A percentile compares a stretch with the other conserved stretches of the same genome.
phyloP scores from a whole-genome alignment of 495 filamentous ascomycete species.

The Aspergillus saccharolyticus region DNA sequence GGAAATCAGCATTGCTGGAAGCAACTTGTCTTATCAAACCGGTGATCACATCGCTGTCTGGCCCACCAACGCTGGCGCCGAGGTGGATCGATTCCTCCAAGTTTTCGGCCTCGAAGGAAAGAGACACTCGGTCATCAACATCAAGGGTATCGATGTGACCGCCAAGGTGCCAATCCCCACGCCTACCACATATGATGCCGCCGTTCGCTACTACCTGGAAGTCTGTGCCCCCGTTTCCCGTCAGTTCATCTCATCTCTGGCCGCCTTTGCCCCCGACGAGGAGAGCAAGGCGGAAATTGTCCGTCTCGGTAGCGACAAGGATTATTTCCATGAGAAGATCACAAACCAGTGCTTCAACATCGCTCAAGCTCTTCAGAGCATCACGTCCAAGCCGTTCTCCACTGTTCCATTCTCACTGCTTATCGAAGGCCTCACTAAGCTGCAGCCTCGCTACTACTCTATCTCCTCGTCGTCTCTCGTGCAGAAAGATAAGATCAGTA shows the following conservation, averaged over 20 bases:
- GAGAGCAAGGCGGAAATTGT: conserved; percentile 77
- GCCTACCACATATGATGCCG: conserved; percentile 93
- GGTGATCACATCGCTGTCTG: conserved; percentile 97
- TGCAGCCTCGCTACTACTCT: conserved; percentile 98
- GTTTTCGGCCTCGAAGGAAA: conserved; percentile 72
- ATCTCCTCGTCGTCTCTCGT: conserved; percentile 96
- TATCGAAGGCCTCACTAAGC: conserved; percentile 88
- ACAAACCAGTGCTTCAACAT: conserved; percentile 82
- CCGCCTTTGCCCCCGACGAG: conserved; percentile 86
- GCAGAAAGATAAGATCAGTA: conserved; percentile 87
- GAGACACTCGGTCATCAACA: conserved; percentile 75
- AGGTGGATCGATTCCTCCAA: conserved; percentile 85
- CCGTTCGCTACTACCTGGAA: conserved; percentile 94
- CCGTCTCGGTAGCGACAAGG: conserved; percentile 87
- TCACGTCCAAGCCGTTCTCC: conserved; percentile 70
- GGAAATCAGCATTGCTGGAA: conserved; percentile 87
- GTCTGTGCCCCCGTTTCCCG: conserved; percentile 92
- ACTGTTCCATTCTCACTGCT: conserved; percentile 89
- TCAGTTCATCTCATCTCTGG: conserved; percentile 84
- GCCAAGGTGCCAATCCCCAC: conserved; percentile 97
- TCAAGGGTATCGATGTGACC: conserved; percentile 91
- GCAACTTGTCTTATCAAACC: conserved; percentile 81
- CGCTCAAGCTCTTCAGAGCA: conserved; percentile 73
- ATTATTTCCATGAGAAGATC: conserved; percentile 90
- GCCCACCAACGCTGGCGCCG: conserved; percentile 91